phyloP scores from a whole-genome alignment of 768 basidiomycete species.

The Serendipita sp. region DNA sequence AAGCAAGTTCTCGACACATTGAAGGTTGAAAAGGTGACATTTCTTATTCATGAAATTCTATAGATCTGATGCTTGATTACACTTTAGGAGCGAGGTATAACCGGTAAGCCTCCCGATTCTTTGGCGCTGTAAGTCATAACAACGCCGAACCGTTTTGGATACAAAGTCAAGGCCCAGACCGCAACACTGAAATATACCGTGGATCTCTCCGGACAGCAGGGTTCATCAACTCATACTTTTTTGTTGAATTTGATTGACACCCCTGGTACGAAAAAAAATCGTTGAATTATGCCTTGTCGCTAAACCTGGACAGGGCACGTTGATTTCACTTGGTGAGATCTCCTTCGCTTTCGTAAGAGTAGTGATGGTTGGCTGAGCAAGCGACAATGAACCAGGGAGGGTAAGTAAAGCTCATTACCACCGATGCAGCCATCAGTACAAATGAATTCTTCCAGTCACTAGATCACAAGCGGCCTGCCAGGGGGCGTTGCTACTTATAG shows the following conservation, averaged over 20 bases:
- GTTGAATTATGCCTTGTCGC: background rate
- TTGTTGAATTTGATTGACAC: conserved; percentile 94
- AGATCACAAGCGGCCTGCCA: conserved; percentile 86
- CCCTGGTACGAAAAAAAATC: conserved; percentile 25
- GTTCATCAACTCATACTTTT: conserved; percentile 25
- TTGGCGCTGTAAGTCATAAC: background rate
- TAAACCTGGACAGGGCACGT: conserved; percentile 56
- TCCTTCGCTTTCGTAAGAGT: background rate
- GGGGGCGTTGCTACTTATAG: conserved; percentile 73
- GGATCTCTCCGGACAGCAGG: background rate
- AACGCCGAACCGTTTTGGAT: background rate
- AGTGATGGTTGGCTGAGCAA: background rate
- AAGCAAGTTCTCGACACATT: conserved; percentile 84
- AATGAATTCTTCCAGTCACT: conserved; percentile 44
- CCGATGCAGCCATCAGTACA: no score
- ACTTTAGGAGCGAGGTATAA: conserved; percentile 70
- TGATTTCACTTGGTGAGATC: conserved; percentile 82
- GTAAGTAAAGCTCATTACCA: background rate
- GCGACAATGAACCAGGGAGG: background rate
- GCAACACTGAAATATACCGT: conserved; percentile 39
- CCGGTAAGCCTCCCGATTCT: conserved; percentile 34
- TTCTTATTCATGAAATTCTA: no score
- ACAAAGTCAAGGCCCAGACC: conserved; percentile 83
- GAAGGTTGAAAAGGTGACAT: conserved; percentile 62
- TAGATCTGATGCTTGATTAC: no score